Conservation (phyloP, 768 basidiomycete genomes). For the Rhodotorula sphaerocarpa region DNA sequence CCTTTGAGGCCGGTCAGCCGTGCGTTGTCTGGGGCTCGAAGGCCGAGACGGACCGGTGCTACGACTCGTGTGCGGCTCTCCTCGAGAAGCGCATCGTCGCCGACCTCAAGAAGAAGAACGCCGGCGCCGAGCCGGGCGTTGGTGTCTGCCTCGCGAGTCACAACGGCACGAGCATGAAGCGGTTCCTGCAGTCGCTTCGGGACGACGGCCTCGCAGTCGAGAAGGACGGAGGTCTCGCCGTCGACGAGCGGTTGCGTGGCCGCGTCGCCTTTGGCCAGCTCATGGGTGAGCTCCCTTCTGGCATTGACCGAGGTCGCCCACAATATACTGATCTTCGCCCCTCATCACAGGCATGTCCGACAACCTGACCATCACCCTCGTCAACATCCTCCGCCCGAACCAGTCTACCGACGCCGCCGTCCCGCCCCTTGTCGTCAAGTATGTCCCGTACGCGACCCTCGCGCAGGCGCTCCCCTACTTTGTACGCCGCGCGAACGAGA, state of each 20-base stretch:
- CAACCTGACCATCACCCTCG: conserved; percentile 32
- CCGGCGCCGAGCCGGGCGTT: conserved; percentile 5
- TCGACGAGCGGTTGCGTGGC: conserved; percentile 34
- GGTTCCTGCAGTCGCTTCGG: conserved; percentile 25
- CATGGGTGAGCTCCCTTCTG: conserved; percentile 28
- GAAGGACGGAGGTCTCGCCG: conserved; percentile 21
- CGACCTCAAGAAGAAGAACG: conserved; percentile 18
- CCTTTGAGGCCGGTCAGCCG: conserved; percentile 4
- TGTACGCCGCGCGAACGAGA: conserved; percentile 36
- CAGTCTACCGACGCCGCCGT: neutral
- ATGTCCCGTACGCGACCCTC: conserved; percentile 38
- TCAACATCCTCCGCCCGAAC: conserved; percentile 17
- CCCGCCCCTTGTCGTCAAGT: conserved; percentile 36
- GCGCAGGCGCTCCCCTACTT: conserved; percentile 39
- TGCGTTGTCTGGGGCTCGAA: conserved; percentile 39
- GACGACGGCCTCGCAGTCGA: conserved; percentile 30
- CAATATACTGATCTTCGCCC: neutral
- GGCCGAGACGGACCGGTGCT: conserved; percentile 40
- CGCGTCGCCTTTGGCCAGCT: conserved; percentile 39
- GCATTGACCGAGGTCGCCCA: neutral
- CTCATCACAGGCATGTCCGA: conserved; percentile 34
- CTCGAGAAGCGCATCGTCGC: conserved; percentile 31
- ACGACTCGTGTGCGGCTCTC: conserved; percentile 32
- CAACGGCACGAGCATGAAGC: conserved; percentile 36
- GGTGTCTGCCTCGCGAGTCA: conserved; percentile 39